A percentile compares a stretch with the other conserved stretches of the same genome.
Conservation (phyloP, 495 filamentous ascomycete species). For the Penicilliopsis zonata region DNA sequence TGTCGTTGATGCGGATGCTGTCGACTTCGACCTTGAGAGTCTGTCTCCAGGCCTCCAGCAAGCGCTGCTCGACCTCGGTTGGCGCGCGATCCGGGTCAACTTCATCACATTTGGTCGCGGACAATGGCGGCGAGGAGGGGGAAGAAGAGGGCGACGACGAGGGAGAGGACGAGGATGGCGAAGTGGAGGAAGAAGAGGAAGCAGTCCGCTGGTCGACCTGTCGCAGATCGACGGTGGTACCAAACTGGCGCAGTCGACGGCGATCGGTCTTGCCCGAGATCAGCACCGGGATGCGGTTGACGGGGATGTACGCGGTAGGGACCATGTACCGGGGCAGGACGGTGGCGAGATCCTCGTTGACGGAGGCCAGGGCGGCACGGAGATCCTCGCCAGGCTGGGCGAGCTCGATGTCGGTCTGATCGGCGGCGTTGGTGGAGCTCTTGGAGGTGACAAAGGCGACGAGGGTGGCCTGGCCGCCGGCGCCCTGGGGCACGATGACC, state of each 20-base stretch:
- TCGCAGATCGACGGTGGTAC: neutral
- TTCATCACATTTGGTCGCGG: too few species aligned
- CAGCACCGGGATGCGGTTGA: conserved; percentile 31
- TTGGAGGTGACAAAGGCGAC: conserved; percentile 1
- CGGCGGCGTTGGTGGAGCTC: neutral
- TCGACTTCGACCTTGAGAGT: conserved; percentile 19
- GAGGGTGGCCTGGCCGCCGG: neutral
- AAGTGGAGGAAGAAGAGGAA: too few species aligned
- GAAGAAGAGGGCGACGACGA: too few species aligned
- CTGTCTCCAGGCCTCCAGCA: conserved; percentile 20
- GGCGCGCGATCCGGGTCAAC: neutral
- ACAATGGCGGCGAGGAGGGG: too few species aligned
- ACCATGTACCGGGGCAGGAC: conserved; percentile 35
- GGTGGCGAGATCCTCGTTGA: conserved; percentile 2
- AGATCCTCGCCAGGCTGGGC: conserved; percentile 1
- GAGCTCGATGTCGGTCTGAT: neutral
- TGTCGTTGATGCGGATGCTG: conserved; percentile 27
- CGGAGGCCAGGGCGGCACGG: neutral
- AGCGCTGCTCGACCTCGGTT: conserved; percentile 3
- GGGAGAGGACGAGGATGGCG: too few species aligned
- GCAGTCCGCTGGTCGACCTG: neutral
- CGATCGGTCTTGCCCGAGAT: conserved; percentile 41
- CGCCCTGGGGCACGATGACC: conserved; percentile 1
- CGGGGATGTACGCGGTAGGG: conserved; percentile 36
- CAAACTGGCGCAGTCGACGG: conserved; percentile 13